Base-by-base conservation (phyloP, 2,329 filamentous ascomycete species). In the Aspergillus ruber region DNA sequence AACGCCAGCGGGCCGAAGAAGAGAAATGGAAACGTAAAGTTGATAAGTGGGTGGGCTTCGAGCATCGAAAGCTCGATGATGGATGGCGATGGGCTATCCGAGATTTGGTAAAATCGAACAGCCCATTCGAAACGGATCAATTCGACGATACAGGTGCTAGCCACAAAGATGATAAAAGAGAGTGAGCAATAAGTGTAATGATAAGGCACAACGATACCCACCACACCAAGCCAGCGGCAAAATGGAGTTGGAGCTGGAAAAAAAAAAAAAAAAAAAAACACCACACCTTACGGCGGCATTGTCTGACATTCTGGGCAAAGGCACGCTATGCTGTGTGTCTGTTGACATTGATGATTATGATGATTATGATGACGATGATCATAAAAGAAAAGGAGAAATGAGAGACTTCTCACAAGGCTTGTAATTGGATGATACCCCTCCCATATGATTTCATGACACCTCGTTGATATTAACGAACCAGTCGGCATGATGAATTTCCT, bases 1-100 rank as follows among this genome's bases (percentile, higher is more conserved):
- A 85, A 58, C 79, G 90, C 53, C 91, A 97, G 64, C 80, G 87
- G 50, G 89, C 91, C 61, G 93, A 98, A 70, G 93, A 98, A 71
- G 85, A 88, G 42, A 80, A 88, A 51, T 98, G 93, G 93, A 80
- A 85, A 56, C 84, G 84, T 66, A 91, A 90, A 71, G 91, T 91
- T 56, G 85, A 87, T 64, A 84, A 81, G 60, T 98, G 93, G 93
- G 81, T 91, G 54, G 79, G 79, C 44, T 72, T 77, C 54, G 76
- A 79, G 50, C 74, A 77, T 54, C 56, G 58, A 21, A 62, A 57
- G 46, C 56, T 66, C 38, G 73, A 74, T 50, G 69, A 77, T 57
- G 78, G 78, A 45, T 90, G 86, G 88, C 80, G 85, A 68, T 94
- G 89, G 90, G 82, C 82, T 43, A 86, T 81, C 46, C 69, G 76